A percentile compares a stretch with the other conserved stretches of the same genome.
phyloP scores from a whole-genome alignment of 306 rosid species.

The Rosa persica region DNA sequence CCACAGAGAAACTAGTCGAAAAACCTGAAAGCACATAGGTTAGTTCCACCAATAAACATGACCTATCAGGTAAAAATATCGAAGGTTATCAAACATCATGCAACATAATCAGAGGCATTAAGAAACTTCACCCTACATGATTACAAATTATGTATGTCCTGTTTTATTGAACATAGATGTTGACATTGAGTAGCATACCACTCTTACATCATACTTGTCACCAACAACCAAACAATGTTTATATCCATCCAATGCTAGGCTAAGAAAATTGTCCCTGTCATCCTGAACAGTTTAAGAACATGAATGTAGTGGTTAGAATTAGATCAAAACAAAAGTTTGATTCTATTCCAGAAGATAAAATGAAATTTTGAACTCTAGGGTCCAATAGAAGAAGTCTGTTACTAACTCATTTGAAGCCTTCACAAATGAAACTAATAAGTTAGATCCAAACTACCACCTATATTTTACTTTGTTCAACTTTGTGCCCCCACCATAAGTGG shows the following conservation, averaged over 20 bases:
- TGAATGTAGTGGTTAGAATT: not conserved
- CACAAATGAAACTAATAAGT: not conserved
- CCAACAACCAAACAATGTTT: conserved; percentile 77
- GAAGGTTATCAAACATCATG: not conserved
- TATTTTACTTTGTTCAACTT: not conserved
- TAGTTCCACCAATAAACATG: conserved; percentile 9
- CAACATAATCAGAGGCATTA: not conserved
- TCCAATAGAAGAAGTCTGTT: not conserved
- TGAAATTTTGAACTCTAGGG: not conserved
- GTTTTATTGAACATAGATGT: conserved; percentile 9
- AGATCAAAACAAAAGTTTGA: not conserved
- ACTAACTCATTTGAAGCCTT: not conserved
- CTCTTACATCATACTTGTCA: conserved; percentile 87
- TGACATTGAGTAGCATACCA: conserved; percentile 55
- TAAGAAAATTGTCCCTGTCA: conserved; percentile 87
- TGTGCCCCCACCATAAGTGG: not conserved
- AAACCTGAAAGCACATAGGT: conserved; percentile 61
- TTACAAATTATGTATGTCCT: too few relatives aligned
- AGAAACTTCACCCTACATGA: not conserved
- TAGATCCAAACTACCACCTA: not conserved
- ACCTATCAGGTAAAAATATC: not conserved
- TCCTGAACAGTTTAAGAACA: conserved; percentile 46
- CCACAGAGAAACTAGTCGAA: conserved; percentile 88
- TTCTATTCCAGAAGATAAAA: not conserved
- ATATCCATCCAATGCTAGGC: conserved; percentile 86